Conservation (phyloP, 2,329 filamentous ascomycete genomes). For the Aureobasidium melanogenum region DNA sequence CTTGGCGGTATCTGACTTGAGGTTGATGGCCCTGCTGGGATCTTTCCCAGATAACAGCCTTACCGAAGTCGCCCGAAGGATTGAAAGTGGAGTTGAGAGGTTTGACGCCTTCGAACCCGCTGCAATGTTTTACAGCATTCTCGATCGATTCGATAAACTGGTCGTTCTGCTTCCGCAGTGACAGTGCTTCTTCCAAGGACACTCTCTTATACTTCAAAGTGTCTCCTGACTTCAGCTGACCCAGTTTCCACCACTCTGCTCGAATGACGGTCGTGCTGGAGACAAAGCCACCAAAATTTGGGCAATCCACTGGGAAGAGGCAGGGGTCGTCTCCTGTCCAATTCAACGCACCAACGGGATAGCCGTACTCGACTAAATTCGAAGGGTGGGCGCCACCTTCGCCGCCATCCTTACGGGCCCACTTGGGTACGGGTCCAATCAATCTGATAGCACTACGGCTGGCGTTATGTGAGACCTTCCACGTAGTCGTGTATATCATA, state of each 20-base stretch:
- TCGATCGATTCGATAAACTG: constrained; percentile 37
- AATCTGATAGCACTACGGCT: constrained; percentile 53
- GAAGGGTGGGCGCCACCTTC: constrained; percentile 54
- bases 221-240: constrained; percentile 53
- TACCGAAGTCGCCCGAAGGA: constrained; percentile 19
- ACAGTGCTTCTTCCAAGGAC: constrained; percentile 44
- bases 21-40: constrained; percentile 20
- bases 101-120: constrained; percentile 25
- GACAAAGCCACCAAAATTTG: constrained; percentile 54
- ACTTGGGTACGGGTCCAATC: constrained; percentile 49
- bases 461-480: constrained; percentile 54
- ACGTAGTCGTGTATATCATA: constrained; percentile 49
- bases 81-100: constrained; percentile 21
- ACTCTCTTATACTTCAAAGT: constrained; percentile 43
- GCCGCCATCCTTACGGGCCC: constrained; percentile 51
- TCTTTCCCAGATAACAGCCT: constrained; percentile 24
- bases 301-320: constrained; percentile 51
- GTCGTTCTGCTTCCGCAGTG: constrained; percentile 35
- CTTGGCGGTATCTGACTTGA: constrained; percentile 28
- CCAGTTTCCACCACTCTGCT: constrained; percentile 53
- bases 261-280: constrained; percentile 47
- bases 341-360: constrained; percentile 49
- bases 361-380: constrained; percentile 48
- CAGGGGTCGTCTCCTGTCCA: constrained; percentile 54
- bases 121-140: constrained; percentile 28